Percentiles rank a stretch among this genome's conserved stretches.
These are phyloP conservation scores for Penicillium dipodomyicola DNA, from an alignment of 495 filamentous ascomycete species.

Conservation along the genomic window DNA sequence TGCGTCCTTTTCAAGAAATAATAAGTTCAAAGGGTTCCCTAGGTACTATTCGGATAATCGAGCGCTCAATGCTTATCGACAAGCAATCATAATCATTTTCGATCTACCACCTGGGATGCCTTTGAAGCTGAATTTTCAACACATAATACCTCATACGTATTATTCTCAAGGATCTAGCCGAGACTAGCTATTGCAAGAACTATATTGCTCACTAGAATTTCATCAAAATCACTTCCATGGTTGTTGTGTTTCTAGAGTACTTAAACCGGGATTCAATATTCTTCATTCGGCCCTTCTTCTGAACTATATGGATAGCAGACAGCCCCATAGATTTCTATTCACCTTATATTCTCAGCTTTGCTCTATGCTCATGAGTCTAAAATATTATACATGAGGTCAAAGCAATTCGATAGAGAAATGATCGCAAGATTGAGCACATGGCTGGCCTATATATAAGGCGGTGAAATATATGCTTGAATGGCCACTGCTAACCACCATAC, in stretches of 20 bases:
- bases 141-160: neutral
- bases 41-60: neutral
- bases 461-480: neutral
- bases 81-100: neutral
- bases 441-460: neutral
- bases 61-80: neutral
- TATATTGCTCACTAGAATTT: neutral
- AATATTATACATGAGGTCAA: neutral
- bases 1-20: no score
- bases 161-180: neutral
- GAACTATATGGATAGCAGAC: neutral
- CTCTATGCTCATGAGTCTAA: neutral
- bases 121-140: neutral
- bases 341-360: neutral
- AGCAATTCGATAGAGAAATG: neutral
- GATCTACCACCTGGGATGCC: neutral
- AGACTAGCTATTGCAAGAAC: neutral
- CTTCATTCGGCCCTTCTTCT: neutral
- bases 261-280: neutral
- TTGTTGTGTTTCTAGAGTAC: neutral
- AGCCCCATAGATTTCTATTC: neutral
- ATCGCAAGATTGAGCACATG: neutral
- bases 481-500: neutral
- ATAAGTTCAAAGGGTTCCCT: no score
- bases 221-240: neutral